Conservation (phyloP, 805 yeast species). For the Kazachstania bromeliacearum region DNA sequence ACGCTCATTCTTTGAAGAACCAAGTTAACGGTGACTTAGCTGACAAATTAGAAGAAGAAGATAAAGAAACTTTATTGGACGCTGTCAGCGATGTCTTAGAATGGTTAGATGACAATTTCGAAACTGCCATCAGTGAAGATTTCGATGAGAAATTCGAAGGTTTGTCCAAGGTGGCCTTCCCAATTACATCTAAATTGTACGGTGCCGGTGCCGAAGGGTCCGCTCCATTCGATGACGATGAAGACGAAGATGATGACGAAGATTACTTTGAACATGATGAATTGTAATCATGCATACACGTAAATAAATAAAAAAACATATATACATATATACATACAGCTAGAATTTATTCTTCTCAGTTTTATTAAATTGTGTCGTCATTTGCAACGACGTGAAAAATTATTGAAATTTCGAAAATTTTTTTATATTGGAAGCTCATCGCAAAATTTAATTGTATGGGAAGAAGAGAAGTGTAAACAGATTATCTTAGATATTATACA, state of each 20-base stretch:
- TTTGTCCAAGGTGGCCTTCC: slow-evolving; percentile 74
- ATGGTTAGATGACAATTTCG: slow-evolving; percentile 81
- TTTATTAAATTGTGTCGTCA: not conserved
- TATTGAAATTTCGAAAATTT: not conserved
- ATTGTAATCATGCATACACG: slow-evolving; percentile 31
- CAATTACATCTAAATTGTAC: slow-evolving; percentile 84
- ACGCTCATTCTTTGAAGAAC: slow-evolving; percentile 73
- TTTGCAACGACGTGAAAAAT: not conserved
- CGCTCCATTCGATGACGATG: slow-evolving; percentile 37
- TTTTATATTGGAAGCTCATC: slow-evolving; percentile 2
- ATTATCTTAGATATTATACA: not conserved
- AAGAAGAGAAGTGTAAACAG: not conserved
- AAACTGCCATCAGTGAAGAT: slow-evolving; percentile 84
- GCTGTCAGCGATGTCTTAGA: slow-evolving; percentile 80
- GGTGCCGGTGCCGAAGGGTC: slow-evolving; percentile 45
- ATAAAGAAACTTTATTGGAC: slow-evolving; percentile 78
- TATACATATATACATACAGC: not conserved
- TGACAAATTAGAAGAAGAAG: slow-evolving; percentile 77
- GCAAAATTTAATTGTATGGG: too few relatives aligned
- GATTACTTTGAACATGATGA: slow-evolving; percentile 64
- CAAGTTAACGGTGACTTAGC: slow-evolving; percentile 58
- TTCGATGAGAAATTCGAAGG: slow-evolving; percentile 84
- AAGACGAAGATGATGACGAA: slow-evolving; percentile 47
- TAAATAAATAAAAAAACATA: not conserved
- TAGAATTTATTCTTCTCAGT: not conserved